Base-by-base conservation (phyloP, 768 basidiomycete genomes). In the Tulasnella calospora region DNA sequence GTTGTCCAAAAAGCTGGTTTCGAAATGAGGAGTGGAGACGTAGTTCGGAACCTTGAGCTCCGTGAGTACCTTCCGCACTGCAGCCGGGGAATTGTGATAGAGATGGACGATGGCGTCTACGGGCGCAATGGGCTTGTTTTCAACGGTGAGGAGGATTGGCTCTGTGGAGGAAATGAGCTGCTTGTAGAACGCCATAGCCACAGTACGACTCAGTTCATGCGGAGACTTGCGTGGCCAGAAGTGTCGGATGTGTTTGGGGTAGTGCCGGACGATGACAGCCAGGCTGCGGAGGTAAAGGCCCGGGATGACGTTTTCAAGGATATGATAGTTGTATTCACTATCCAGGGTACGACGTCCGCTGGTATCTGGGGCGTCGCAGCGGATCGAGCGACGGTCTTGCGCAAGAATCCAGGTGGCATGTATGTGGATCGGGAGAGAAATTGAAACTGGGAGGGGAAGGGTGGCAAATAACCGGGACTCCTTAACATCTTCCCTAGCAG, bases 341-440 rank as follows among this genome's bases (percentile, higher is more conserved):
- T 76, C 75, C 55, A 76, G 30, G 6, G 33, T 27, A 44, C 55
- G 51, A 21, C 21, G 17, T 35, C 61, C 55, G n/a, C 55, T 55
- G 17, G 73, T 41, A 40, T 76, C 61, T 10, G 33, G 46, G 3
- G 75, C 51, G 27, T 69, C 75, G 40, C 44, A 69, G n/a, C 61
- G 75, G 36, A 76, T 57, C 13, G 51, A 30, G 41, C 88, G 81
- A 51, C 88, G 82, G 80, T 89, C 88, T 1, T 86, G 84, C 0
- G 88, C 84, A 7, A 89, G 81, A 69, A 87, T 84, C 79, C 88
- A 89, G 0, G 87, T 85, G 0, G 86, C 88, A 73, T 85, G 85
- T 10, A 89, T 81, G 79, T 89, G 88, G 1, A 87, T 83, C 0
- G 88, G 88, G 0, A 89, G 82, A 4, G 84, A 81, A 4, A 84